Base-by-base conservation (phyloP, 192 early-diverging fungal genomes). In the Chytriomyces confervae region DNA sequence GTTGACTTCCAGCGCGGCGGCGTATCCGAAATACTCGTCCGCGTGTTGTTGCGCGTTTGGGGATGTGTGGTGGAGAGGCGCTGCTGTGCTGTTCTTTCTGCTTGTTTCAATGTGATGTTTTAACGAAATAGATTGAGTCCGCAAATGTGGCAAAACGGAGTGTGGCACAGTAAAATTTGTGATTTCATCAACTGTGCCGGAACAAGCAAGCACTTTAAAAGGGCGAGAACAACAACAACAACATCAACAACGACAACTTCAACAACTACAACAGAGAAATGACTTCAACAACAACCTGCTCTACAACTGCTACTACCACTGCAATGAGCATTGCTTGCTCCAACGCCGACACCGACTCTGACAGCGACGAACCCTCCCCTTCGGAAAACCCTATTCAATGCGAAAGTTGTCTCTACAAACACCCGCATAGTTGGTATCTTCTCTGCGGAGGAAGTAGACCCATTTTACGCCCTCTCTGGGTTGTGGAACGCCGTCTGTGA, bases 401-500 rank as follows among this genome's bases (percentile, higher is more conserved):
- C 46, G 46, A 68, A 47, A 36, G 29, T 16, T 48, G 27, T 68
- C 24, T 68, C 16, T 70, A 57, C 51, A 23, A 57, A 70, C 69
- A 43, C 69, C 36, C 36, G 36, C 47, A 70, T 20, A 10, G 50
- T 23, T 45, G 46, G 23, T 7, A 8, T 27, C 20, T 8, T 53
- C 47, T 16, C 13, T 27, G 23, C 1, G 45, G 66, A 67, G 45
- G 69, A 70, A 50, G 7, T 2, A 16, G 27, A 76, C 48, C 6
- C 18, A 7, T 76, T 76, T 45, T 36, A 53, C 16, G 47, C 6
- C 5, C 23, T 76, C 10, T 29, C 50, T 1, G 74, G 62, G 24
- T 24, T 76, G 27, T 76, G 63, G 62, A 46, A 76, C 27, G 74
- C 74, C 13, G 36, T 76, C 64, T 62, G 63, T 49, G 74, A 76